phyloP scores from a whole-genome alignment of 805 yeast species.

The Wickerhamiella parazyma region DNA sequence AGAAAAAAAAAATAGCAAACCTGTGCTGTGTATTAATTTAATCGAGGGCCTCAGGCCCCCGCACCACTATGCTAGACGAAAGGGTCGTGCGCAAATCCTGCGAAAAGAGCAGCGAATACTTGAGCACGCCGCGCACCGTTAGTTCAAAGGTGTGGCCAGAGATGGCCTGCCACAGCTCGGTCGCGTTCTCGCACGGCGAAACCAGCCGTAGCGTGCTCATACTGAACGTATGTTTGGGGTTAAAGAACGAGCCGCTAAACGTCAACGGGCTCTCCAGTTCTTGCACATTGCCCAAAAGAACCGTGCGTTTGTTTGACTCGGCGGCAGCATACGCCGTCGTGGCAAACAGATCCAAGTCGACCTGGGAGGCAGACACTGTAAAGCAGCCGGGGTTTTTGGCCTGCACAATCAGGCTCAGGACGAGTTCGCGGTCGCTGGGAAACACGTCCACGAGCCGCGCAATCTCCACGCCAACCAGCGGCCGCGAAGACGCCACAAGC shows the following conservation, averaged over 20 bases:
- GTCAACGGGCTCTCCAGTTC: slow-evolving; percentile 56
- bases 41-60: neutral
- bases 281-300: slow-evolving; percentile 57
- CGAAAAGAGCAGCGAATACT: slow-evolving; percentile 57
- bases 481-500: slow-evolving; percentile 73
- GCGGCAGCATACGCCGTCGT: slow-evolving; percentile 20
- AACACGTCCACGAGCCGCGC: slow-evolving; percentile 53
- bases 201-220: slow-evolving; percentile 56
- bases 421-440: slow-evolving; percentile 70
- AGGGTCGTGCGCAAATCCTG: slow-evolving; percentile 20
- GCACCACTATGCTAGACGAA: slow-evolving; percentile 8
- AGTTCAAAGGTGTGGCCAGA: slow-evolving; percentile 74
- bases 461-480: slow-evolving; percentile 53
- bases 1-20: no score
- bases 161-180: slow-evolving; percentile 51
- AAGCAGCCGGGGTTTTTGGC: slow-evolving; percentile 84
- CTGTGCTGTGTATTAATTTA: no score
- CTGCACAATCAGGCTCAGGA: slow-evolving; percentile 62
- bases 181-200: slow-evolving; percentile 47
- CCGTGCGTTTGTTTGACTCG: slow-evolving; percentile 38
- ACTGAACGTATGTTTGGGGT: slow-evolving; percentile 43
- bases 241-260: slow-evolving; percentile 69
- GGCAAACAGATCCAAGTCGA: slow-evolving; percentile 73
- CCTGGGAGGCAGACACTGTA: slow-evolving; percentile 45
- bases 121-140: slow-evolving; percentile 68